phyloP scores from a whole-genome alignment of 169 alveolate species.

The Plasmodium cynomolgi region DNA sequence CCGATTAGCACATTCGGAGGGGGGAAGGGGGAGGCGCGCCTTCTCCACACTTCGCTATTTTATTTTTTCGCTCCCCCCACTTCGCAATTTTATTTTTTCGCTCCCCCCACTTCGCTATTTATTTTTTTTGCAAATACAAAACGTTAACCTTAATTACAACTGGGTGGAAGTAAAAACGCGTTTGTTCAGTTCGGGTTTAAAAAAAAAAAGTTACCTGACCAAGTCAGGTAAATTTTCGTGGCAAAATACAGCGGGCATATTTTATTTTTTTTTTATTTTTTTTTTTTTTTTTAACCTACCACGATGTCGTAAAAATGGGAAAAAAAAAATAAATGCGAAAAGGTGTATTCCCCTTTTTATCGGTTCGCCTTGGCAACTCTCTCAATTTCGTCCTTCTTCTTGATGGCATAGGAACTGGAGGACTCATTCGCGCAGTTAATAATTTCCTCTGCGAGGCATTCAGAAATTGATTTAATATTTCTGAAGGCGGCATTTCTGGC shows the following conservation, averaged over 20 bases:
- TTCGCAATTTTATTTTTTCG: neutral
- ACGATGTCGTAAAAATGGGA: neutral
- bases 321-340: neutral
- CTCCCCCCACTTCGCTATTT: no score
- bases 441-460: constrained; percentile 99
- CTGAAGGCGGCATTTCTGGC: constrained; percentile 97
- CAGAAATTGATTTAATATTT: constrained; percentile 98
- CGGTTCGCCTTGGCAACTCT: constrained; percentile 99
- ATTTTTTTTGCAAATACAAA: no score
- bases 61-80: neutral
- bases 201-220: neutral
- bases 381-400: constrained; percentile 99
- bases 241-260: neutral
- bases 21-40: no score
- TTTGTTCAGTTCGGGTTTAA: neutral
- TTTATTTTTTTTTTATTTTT: no score
- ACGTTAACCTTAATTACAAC: neutral
- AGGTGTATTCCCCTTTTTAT: constrained; percentile 60
- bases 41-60: neutral
- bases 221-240: neutral
- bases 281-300: neutral
- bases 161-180: neutral
- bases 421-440: constrained; percentile 98
- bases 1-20: no score
- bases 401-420: constrained; percentile 97